Evolutionary conservation across 306 rosid species (phyloP), one percentile per base, ranked within the genome.

Genomic region (Corylus avellana): DNA sequence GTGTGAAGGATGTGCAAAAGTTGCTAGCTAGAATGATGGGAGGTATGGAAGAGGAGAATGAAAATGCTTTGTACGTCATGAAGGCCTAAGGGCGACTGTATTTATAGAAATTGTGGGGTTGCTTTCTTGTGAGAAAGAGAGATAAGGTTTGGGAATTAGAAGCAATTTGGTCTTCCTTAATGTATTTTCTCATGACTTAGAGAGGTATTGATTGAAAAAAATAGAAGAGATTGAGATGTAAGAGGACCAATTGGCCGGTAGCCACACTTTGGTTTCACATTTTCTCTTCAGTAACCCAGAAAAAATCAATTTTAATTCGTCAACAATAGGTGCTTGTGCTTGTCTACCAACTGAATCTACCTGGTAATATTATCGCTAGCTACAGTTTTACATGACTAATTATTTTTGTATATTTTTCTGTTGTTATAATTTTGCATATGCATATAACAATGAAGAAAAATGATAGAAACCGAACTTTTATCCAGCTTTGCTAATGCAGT

Each of bases 41-140:
- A 64, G 83, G 5, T 68, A 54, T 82, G 77, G 75, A 70, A 79
- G 86, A 82, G 85, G 17, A 73, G 68, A 85, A 82, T 66, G 78
- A 62, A 61, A 62, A 63, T 68, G 72, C 16, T 42, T 64, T 64
- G 22, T 22, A 22, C 22, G 48, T 37, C 22, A 0, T 37, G 8
- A 37, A 64, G 48, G 71, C 46, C 46, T 0, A 46, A 9, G 53
- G 71, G 48, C 49, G 49, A 3, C 47, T 11, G 51, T 77, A 83
- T 87, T 87, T 87, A 85, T 83, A 83, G 87, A 63, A 8, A 77
- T 22, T 16, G 42, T 35, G 22, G 22, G 7, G 48, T 70, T 49
- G 61, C 35, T 47, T 35, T 75, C 73, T 76, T 22, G 8, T n/a
- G 56, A 71, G 73, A 76, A 42, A 42, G 84, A 82, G 79, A 75